Evolutionary conservation across 2,329 filamentous ascomycete genomes (phyloP).

Genomic region (Cryphonectria carpinicola): DNA sequence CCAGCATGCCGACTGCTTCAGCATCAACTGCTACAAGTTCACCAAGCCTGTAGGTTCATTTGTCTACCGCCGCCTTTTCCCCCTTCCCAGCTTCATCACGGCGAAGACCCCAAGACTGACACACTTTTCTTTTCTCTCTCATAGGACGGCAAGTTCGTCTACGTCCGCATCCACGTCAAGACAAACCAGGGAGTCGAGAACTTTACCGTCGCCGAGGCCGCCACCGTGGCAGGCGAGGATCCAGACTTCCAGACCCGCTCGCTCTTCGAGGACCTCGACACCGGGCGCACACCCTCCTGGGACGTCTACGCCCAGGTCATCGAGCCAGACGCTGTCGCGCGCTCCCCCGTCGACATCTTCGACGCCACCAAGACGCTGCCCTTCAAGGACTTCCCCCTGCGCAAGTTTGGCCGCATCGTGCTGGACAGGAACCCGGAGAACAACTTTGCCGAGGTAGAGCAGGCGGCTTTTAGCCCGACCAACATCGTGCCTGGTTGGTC

Average conservation of each 20-base stretch:
- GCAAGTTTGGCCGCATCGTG: conserved; percentile 53
- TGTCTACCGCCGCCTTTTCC: background rate
- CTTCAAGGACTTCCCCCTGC: conserved; percentile 52
- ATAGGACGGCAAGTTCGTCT: conserved; percentile 28
- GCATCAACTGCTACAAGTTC: conserved; percentile 54
- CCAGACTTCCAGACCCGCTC: conserved; percentile 57
- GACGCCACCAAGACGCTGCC: conserved; percentile 62
- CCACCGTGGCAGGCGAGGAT: conserved; percentile 19
- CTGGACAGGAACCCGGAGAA: conserved; percentile 52
- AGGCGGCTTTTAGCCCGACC: conserved; percentile 60
- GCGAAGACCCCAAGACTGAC: background rate
- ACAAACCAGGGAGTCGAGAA: conserved; percentile 21
- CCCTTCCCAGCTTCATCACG: background rate
- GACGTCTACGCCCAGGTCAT: conserved; percentile 59
- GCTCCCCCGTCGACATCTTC: conserved; percentile 54
- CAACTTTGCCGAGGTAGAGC: conserved; percentile 51
- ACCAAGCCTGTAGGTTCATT: conserved; percentile 36
- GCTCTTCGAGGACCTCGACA: conserved; percentile 50
- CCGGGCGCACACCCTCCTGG: conserved; percentile 53
- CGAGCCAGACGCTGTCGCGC: conserved; percentile 53
- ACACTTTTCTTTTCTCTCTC: too few relatives aligned
- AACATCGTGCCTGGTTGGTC: conserved; percentile 60
- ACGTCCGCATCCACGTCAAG: conserved; percentile 30
- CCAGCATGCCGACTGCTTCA: conserved; percentile 50
- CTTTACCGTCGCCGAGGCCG: conserved; percentile 12